Evolutionary conservation across 164 flowering plant genomes (phyloP).

Genomic region (Chimonanthus praecox): DNA sequence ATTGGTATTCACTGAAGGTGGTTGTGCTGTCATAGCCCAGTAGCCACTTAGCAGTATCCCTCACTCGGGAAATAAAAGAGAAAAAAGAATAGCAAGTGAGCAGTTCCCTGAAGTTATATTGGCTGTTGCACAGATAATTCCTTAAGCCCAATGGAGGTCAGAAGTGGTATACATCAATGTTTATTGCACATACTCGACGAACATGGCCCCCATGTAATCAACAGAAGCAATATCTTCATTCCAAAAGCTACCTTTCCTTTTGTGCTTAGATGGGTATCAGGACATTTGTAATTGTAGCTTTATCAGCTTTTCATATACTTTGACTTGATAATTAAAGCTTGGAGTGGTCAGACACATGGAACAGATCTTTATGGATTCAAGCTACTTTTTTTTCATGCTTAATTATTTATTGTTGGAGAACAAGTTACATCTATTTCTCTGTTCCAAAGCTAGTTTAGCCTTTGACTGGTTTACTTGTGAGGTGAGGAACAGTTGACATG

Average conservation of each 20-base stretch:
- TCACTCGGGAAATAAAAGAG: no score
- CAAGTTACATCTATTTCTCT: conserved; percentile 3
- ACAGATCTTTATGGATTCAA: neutral
- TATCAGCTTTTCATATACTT: conserved; percentile 6
- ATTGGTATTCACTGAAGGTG: neutral
- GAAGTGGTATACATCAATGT: neutral
- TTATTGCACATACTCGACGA: neutral
- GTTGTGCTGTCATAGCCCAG: neutral
- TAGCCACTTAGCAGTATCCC: neutral
- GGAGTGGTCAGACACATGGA: conserved; percentile 5
- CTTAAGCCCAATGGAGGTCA: neutral
- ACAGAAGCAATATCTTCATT: neutral
- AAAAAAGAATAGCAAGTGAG: neutral
- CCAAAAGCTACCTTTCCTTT: neutral
- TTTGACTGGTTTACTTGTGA: neutral
- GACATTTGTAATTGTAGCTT: conserved; percentile 1
- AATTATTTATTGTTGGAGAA: conserved; percentile 1
- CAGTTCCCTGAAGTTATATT: neutral
- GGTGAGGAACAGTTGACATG: neutral
- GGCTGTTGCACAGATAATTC: neutral
- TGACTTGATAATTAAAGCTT: conserved; percentile 5
- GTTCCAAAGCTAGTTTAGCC: neutral
- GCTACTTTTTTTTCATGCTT: conserved; percentile 1
- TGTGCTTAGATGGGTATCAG: conserved; percentile 6
- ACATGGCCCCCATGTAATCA: neutral